Percentiles rank a stretch among this genome's conserved stretches.
phyloP scores from a whole-genome alignment of 495 filamentous ascomycete species.

The Chaetomium tenue region DNA sequence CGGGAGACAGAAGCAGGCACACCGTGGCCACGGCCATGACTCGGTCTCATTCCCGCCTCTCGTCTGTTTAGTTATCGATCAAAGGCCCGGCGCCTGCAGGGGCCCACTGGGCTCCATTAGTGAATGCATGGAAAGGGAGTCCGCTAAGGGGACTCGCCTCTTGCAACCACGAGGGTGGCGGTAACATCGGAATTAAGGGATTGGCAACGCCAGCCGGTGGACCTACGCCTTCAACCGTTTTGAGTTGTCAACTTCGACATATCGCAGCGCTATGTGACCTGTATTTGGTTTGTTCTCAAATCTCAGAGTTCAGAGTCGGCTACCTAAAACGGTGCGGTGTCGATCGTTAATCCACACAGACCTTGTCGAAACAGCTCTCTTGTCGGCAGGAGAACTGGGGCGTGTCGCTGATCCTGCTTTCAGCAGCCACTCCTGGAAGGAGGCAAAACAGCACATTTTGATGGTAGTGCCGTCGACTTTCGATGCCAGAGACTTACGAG shows the following conservation, averaged over 20 bases:
- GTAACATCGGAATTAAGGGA: background rate
- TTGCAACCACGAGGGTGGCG: too few species aligned
- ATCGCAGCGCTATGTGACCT: background rate
- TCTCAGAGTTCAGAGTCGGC: background rate
- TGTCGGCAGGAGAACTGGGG: background rate
- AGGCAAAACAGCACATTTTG: background rate
- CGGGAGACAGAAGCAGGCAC: background rate
- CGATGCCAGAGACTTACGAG: too few species aligned
- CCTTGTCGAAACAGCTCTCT: constrained; percentile 6
- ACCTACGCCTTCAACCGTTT: background rate
- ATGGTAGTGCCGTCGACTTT: too few species aligned
- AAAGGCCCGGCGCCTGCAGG: background rate
- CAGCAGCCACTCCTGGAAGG: background rate
- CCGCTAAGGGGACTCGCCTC: background rate
- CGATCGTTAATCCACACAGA: background rate
- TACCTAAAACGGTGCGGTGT: background rate
- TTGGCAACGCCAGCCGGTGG: background rate
- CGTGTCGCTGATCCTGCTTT: background rate
- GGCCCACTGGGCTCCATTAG: background rate
- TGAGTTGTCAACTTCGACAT: background rate
- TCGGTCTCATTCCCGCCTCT: too few species aligned
- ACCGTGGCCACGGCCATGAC: too few species aligned
- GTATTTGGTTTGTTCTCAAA: background rate
- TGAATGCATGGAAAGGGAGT: background rate
- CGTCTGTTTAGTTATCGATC: background rate